Conservation (phyloP, 139 green algal species). For the Chlorella sorokiniana region DNA sequence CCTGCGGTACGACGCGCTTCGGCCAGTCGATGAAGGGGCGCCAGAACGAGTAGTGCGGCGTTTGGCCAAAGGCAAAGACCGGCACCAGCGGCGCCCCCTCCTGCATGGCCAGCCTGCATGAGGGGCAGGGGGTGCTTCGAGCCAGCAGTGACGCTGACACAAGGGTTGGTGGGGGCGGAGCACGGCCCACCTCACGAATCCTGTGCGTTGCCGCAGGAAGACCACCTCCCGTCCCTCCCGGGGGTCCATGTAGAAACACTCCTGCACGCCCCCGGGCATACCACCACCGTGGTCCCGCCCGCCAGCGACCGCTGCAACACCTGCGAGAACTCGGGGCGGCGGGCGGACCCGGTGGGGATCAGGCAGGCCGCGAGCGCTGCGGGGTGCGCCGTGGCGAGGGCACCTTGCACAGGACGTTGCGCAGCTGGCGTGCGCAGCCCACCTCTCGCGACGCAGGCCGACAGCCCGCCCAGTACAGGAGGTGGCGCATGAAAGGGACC, state of each 20-base stretch:
- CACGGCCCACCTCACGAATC: slow-evolving; percentile 70
- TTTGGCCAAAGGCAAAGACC: slow-evolving; percentile 90
- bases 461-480: slow-evolving; percentile 46
- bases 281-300: slow-evolving; percentile 24
- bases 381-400: no score
- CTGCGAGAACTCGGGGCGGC: neutral
- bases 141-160: neutral
- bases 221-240: slow-evolving; percentile 58
- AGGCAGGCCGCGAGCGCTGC: neutral
- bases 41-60: slow-evolving; percentile 63
- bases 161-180: no score
- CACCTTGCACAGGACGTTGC: no score
- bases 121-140: no score
- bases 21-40: slow-evolving; percentile 45
- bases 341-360: neutral
- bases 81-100: slow-evolving; percentile 74
- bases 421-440: neutral
- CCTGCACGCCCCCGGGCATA: slow-evolving; percentile 61
- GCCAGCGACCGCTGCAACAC: neutral
- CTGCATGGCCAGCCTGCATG: slow-evolving; percentile 67
- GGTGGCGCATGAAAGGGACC: slow-evolving; percentile 30
- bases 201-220: slow-evolving; percentile 65
- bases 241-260: slow-evolving; percentile 75
- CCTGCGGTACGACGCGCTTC: neutral
- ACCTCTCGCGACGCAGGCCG: slow-evolving; percentile 21